These are phyloP conservation scores for Irpex sp. DNA, from an alignment of 1,284 basidiomycete genomes.

Conservation along the genomic window DNA sequence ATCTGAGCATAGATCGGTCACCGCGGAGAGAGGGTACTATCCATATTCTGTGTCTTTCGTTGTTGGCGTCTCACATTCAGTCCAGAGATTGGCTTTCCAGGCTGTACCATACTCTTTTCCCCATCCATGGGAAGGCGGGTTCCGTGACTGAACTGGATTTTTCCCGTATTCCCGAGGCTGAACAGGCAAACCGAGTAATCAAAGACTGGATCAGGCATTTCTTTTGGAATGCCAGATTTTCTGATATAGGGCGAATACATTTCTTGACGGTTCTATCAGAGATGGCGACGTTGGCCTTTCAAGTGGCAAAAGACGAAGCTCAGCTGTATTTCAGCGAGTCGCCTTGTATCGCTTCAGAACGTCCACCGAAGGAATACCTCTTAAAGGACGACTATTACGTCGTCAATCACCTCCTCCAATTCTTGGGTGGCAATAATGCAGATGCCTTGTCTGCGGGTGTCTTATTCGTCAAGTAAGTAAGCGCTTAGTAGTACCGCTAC, in stretches of 20 bases:
- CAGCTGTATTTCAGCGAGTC: slow-evolving; percentile 15
- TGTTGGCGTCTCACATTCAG: not conserved
- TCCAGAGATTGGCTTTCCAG: slow-evolving; percentile 20
- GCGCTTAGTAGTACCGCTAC: not conserved
- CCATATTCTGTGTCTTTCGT: no score
- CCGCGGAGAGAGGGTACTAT: not conserved
- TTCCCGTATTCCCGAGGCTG: slow-evolving; percentile 33
- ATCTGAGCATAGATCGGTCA: slow-evolving; percentile 16
- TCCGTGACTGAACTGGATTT: slow-evolving; percentile 28
- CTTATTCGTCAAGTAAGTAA: slow-evolving; percentile 16
- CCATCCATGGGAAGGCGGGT: slow-evolving; percentile 20
- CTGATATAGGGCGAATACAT: not conserved
- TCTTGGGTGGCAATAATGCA: slow-evolving; percentile 23
- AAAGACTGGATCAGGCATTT: slow-evolving; percentile 37
- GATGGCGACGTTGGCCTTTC: slow-evolving; percentile 17
- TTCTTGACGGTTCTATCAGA: slow-evolving; percentile 22
- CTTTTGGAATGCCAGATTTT: slow-evolving; percentile 24
- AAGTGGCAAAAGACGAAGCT: slow-evolving; percentile 17
- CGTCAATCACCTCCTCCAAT: slow-evolving; percentile 31
- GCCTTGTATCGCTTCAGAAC: slow-evolving; percentile 13
- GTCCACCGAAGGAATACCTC: not conserved
- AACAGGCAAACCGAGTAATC: slow-evolving; percentile 31
- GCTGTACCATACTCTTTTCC: slow-evolving; percentile 22
- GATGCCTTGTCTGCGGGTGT: slow-evolving; percentile 28
- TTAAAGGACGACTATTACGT: slow-evolving; percentile 24